These are phyloP conservation scores for Cenchrus fungigraminus DNA, from an alignment of 176 grass and related monocot genomes.

Conservation along the genomic window DNA sequence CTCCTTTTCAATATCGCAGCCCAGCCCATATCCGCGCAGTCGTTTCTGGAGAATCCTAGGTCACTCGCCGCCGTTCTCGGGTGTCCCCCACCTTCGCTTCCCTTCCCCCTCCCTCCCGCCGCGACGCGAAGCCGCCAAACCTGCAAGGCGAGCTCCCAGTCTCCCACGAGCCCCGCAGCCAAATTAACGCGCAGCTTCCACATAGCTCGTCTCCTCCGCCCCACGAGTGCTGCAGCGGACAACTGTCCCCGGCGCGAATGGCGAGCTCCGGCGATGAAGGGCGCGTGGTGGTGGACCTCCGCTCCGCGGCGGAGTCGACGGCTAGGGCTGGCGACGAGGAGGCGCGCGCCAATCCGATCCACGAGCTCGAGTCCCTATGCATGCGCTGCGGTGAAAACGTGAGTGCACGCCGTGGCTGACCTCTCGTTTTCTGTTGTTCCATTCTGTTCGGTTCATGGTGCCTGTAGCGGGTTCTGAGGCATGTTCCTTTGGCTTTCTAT, in stretches of 20 bases:
- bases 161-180: background rate
- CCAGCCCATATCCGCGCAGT: background rate
- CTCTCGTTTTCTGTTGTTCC: background rate
- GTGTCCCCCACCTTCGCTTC: background rate
- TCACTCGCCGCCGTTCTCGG: constrained; percentile 14
- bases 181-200: background rate
- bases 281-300: constrained; percentile 58
- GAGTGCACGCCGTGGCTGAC: constrained; percentile 12
- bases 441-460: background rate
- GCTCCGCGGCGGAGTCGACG: constrained; percentile 69
- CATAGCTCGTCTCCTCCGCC: background rate
- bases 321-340: constrained; percentile 39
- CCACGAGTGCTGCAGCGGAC: background rate
- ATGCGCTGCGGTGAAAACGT: constrained; percentile 95
- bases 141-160: background rate
- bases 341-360: constrained; percentile 59
- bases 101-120: constrained; percentile 6
- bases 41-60: constrained; percentile 44
- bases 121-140: constrained; percentile 33
- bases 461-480: background rate
- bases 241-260: constrained; percentile 34
- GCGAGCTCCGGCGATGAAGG: constrained; percentile 52
- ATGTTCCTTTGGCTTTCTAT: background rate
- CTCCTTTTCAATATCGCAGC: background rate
- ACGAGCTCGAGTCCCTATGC: constrained; percentile 92